A percentile compares a stretch with the other conserved stretches of the same genome.
These are phyloP conservation scores for Hypoxylon sp. DNA, from an alignment of 2,329 filamentous ascomycete species.

Conservation along the genomic window DNA sequence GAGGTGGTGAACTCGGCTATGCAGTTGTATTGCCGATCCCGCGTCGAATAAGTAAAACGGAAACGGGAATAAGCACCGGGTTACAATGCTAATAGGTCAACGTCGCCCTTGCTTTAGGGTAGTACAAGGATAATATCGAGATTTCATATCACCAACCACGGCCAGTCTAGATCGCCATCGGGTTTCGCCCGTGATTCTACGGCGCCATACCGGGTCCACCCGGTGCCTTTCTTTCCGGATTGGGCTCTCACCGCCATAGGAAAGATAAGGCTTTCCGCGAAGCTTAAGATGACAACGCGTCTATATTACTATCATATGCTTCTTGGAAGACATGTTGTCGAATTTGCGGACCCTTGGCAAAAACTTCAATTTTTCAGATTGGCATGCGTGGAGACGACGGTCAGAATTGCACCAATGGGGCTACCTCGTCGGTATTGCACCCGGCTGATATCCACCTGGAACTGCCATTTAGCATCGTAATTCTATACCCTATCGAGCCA, in stretches of 20 bases:
- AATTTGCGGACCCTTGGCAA: slow-evolving; percentile 22
- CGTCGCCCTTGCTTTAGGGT: neutral
- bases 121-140: slow-evolving; percentile 18
- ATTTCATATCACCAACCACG: slow-evolving; percentile 6
- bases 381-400: slow-evolving; percentile 27
- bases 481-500: slow-evolving; percentile 41
- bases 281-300: neutral
- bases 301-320: slow-evolving; percentile 9
- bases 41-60: slow-evolving; percentile 35
- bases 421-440: slow-evolving; percentile 30
- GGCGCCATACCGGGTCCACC: slow-evolving; percentile 1
- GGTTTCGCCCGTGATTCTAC: slow-evolving; percentile 10
- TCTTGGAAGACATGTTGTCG: slow-evolving; percentile 10
- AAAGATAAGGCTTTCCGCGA: neutral
- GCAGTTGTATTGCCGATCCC: slow-evolving; percentile 43
- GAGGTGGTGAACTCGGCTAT: slow-evolving; percentile 37
- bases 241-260: slow-evolving; percentile 40
- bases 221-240: slow-evolving; percentile 14
- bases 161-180: slow-evolving; percentile 22
- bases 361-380: slow-evolving; percentile 34
- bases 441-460: slow-evolving; percentile 39
- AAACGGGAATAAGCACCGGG: slow-evolving; percentile 36
- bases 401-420: slow-evolving; percentile 35
- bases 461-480: slow-evolving; percentile 31
- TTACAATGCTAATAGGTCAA: slow-evolving; percentile 5